Conservation (phyloP, 805 yeast species). For the Suhomyces sp. region DNA sequence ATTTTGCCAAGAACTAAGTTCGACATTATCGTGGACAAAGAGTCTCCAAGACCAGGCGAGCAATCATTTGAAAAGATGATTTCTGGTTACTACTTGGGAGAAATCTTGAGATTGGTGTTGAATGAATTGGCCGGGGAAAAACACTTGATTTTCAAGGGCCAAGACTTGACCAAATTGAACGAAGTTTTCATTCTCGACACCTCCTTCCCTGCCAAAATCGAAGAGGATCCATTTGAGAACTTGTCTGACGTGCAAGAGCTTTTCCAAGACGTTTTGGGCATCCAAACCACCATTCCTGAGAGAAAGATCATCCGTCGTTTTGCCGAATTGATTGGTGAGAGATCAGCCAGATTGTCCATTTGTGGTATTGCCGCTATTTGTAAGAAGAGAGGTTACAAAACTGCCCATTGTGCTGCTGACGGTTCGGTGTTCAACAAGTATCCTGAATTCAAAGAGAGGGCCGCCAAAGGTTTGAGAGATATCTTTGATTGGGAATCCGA, state of each 20-base stretch:
- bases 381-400: constrained; percentile 72
- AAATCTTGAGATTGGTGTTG: constrained; percentile 75
- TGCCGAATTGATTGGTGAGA: constrained; percentile 83
- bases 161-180: constrained; percentile 62
- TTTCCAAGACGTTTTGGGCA: constrained; percentile 56
- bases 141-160: constrained; percentile 65
- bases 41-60: constrained; percentile 94
- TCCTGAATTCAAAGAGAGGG: constrained; percentile 88
- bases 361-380: constrained; percentile 96
- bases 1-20: constrained; percentile 87
- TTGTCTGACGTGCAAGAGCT: constrained; percentile 69
- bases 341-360: constrained; percentile 88
- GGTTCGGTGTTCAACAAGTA: constrained; percentile 94
- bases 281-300: constrained; percentile 71
- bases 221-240: constrained; percentile 85
- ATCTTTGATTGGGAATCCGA: constrained; percentile 74
- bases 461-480: constrained; percentile 83
- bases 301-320: constrained; percentile 77
- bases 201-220: constrained; percentile 81
- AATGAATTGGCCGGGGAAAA: constrained; percentile 62
- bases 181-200: constrained; percentile 80
- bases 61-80: constrained; percentile 97
- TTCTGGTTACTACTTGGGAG: constrained; percentile 95
- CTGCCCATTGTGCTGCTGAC: constrained; percentile 92
- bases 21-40: constrained; percentile 74